A percentile compares a stretch with the other conserved stretches of the same genome.
These are phyloP conservation scores for Schizothecium vesticola DNA, from an alignment of 495 filamentous ascomycete species.

Conservation along the genomic window DNA sequence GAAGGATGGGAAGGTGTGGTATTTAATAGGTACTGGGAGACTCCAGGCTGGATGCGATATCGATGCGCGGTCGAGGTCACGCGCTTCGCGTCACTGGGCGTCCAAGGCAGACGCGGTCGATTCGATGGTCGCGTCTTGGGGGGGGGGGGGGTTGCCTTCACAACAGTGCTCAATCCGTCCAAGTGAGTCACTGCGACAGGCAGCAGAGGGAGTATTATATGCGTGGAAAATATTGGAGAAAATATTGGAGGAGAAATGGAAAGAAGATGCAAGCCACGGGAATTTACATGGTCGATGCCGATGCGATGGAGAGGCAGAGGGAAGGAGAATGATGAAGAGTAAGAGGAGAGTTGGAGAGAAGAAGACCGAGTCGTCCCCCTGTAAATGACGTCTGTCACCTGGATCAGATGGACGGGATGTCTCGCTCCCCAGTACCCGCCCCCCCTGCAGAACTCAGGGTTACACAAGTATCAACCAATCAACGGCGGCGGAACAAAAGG, in stretches of 20 bases:
- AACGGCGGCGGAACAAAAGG: conserved; percentile 5
- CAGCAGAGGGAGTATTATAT: conserved; percentile 5
- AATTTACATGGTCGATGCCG: neutral
- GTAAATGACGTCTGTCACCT: neutral
- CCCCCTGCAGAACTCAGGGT: conserved; percentile 16
- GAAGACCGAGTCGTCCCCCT: neutral
- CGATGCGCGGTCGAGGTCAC: conserved; percentile 7
- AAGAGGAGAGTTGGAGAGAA: neutral
- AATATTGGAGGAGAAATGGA: neutral
- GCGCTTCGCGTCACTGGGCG: conserved; percentile 14
- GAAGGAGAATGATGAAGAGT: neutral
- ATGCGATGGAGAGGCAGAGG: neutral
- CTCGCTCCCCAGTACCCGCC: neutral
- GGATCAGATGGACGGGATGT: conserved; percentile 13
- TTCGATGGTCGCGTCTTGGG: neutral
- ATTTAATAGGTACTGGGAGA: neutral
- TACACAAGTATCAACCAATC: neutral
- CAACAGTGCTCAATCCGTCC: neutral
- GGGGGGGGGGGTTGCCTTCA: neutral
- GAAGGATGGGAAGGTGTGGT: neutral
- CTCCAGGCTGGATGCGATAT: conserved; percentile 3
- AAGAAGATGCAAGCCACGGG: neutral
- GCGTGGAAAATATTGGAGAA: neutral
- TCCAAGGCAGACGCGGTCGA: conserved; percentile 13
- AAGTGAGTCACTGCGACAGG: conserved; percentile 14